These are phyloP conservation scores for Aspergillus incahuasiensis DNA, from an alignment of 495 filamentous ascomycete genomes.

Conservation along the genomic window DNA sequence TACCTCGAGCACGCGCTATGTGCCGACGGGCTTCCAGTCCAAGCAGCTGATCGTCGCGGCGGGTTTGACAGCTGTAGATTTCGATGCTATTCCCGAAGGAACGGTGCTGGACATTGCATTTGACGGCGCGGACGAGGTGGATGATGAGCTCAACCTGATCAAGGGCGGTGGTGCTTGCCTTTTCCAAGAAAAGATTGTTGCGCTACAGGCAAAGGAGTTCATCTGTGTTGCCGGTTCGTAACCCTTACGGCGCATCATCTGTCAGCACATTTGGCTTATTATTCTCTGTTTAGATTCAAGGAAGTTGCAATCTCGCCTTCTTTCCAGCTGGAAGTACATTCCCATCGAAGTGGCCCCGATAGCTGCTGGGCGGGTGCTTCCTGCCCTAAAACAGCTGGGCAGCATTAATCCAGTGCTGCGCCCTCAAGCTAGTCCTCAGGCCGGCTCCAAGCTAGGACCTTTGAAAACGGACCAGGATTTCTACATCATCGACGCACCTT, in stretches of 20 bases:
- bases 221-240: slow-evolving; percentile 81
- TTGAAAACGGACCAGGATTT: slow-evolving; percentile 91
- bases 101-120: slow-evolving; percentile 75
- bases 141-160: slow-evolving; percentile 91
- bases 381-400: slow-evolving; percentile 64
- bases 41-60: slow-evolving; percentile 74
- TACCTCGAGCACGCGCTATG: slow-evolving; percentile 65
- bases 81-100: slow-evolving; percentile 62
- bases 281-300: slow-evolving; percentile 59
- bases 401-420: slow-evolving; percentile 63
- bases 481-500: slow-evolving; percentile 90
- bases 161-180: slow-evolving; percentile 96
- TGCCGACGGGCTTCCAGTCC: slow-evolving; percentile 90
- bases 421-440: slow-evolving; percentile 55
- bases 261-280: background rate
- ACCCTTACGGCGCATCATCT: background rate
- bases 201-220: slow-evolving; percentile 78
- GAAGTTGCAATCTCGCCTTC: slow-evolving; percentile 73
- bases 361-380: slow-evolving; percentile 65
- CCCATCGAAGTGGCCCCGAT: slow-evolving; percentile 91
- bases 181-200: slow-evolving; percentile 97
- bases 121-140: slow-evolving; percentile 95
- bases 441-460: slow-evolving; percentile 68
- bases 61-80: slow-evolving; percentile 69
- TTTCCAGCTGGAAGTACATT: slow-evolving; percentile 76